Evolutionary conservation across 306 rosid genomes (phyloP).

Genomic region (Myrica gale): DNA sequence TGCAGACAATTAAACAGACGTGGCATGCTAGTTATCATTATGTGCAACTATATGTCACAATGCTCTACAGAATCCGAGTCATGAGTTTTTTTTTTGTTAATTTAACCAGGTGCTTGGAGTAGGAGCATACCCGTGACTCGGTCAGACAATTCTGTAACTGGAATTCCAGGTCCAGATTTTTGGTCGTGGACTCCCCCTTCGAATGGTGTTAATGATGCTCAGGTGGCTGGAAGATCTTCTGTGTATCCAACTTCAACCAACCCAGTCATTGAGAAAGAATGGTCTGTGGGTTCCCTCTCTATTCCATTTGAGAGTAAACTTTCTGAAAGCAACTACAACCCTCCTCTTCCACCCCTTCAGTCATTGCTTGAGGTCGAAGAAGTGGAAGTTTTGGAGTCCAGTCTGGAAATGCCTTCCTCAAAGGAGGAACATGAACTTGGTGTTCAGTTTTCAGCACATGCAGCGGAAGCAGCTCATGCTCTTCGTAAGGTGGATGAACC

Average conservation of each 20-base stretch:
- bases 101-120: constrained; percentile 37
- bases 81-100: not conserved
- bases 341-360: constrained; percentile 71
- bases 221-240: constrained; percentile 37
- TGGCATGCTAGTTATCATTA: not conserved
- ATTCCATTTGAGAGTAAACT: constrained; percentile 70
- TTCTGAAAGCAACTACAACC: constrained; percentile 29
- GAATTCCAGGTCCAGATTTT: constrained; percentile 87
- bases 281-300: constrained; percentile 43
- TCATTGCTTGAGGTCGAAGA: constrained; percentile 53
- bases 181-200: constrained; percentile 96
- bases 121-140: constrained; percentile 32
- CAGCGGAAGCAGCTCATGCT: constrained; percentile 72
- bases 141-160: constrained; percentile 43
- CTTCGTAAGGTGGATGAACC: constrained; percentile 42
- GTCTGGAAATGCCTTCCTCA: constrained; percentile 40
- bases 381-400: constrained; percentile 36
- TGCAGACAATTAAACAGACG: not conserved
- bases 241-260: constrained; percentile 30
- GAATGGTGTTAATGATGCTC: constrained; percentile 39
- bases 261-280: constrained; percentile 68
- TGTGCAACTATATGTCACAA: not conserved
- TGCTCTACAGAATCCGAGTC: constrained; percentile 12
- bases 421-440: constrained; percentile 53
- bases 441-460: constrained; percentile 53